Base-by-base conservation (phyloP, 495 filamentous ascomycete species). In the Podospora pseudocomata region DNA sequence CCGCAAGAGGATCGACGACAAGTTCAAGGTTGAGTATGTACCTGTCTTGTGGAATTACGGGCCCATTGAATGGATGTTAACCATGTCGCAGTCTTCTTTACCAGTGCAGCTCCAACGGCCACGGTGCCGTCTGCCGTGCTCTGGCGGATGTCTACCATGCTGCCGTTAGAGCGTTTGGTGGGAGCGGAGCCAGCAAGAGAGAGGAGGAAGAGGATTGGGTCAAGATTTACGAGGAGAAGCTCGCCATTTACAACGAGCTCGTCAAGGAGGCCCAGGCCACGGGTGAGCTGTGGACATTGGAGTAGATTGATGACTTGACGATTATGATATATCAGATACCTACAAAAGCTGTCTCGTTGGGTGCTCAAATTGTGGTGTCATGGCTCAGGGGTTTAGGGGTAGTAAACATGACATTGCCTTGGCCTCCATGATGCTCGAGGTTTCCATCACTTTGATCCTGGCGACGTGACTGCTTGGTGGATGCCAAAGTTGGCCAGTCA, bases 81-180 rank as follows among this genome's bases (percentile, higher is more conserved):
- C 65, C 75, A 56, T 77, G 73, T 11, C n/a, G 2, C 20, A 79
- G 77, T 66, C 68, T 79, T 13, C 77, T 77, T 64, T 77, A 73
- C 63, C 75, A 78, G 26, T 79, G 77, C 65, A 34, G 66, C 5
- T 34, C 65, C 5, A 55, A 54, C 23, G 65, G 63, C 26, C 39
- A 56, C 9, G 27, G 55, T 15, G 64, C 60, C 3, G 59, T 72
- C 0, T 84, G 83, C 67, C 70, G 71, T 20, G 78, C 65, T 0
- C 65, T 81, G 3, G 83, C 82, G 0, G 69, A 83, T 15, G 76
- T 81, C 0, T 85, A 85, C 61, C 83, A 83, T 64, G 65, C 74
- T 18, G 82, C 81, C 23, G 83, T 85, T 16, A 71, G 78, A 34
- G 68, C 73, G 0, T 82, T 83, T 70, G 80, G 80, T 9, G 73